phyloP scores from a whole-genome alignment of 148 eudicot genomes.

The Pharnaceum exiguum region DNA sequence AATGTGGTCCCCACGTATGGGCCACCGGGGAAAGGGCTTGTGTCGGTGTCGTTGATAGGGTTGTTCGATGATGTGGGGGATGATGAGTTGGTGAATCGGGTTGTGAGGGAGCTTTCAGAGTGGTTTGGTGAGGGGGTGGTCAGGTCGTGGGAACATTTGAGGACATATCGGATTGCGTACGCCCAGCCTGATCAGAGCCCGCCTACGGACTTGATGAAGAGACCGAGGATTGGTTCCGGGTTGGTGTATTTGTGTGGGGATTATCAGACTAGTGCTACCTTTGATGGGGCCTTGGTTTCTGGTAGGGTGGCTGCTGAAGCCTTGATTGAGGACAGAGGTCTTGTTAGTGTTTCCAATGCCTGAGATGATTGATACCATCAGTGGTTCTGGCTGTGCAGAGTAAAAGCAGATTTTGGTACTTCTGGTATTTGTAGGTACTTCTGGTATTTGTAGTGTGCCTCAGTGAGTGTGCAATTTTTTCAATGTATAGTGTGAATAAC shows the following conservation, averaged over 20 bases:
- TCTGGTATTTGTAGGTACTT: too few species aligned
- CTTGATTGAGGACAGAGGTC: constrained; percentile 53
- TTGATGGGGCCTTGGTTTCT: constrained; percentile 96
- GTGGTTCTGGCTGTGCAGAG: too few species aligned
- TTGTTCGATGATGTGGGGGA: constrained; percentile 44
- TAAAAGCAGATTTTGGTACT: too few species aligned
- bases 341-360: background rate
- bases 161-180: constrained; percentile 58
- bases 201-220: constrained; percentile 69
- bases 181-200: constrained; percentile 96
- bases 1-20: constrained; percentile 80
- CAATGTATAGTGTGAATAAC: too few species aligned
- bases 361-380: too few species aligned
- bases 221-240: constrained; percentile 47
- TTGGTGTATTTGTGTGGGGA: constrained; percentile 90
- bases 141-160: constrained; percentile 65
- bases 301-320: constrained; percentile 83
- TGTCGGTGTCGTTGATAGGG: constrained; percentile 87
- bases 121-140: constrained; percentile 77
- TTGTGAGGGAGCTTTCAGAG: constrained; percentile 53
- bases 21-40: constrained; percentile 62
- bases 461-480: too few species aligned
- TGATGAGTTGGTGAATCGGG: constrained; percentile 44
- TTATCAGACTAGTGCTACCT: constrained; percentile 82
- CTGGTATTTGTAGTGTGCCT: too few species aligned